A percentile compares a stretch with the other conserved stretches of the same genome.
Conservation (phyloP, 441 rosid species). For the Corymbia calophylla region DNA sequence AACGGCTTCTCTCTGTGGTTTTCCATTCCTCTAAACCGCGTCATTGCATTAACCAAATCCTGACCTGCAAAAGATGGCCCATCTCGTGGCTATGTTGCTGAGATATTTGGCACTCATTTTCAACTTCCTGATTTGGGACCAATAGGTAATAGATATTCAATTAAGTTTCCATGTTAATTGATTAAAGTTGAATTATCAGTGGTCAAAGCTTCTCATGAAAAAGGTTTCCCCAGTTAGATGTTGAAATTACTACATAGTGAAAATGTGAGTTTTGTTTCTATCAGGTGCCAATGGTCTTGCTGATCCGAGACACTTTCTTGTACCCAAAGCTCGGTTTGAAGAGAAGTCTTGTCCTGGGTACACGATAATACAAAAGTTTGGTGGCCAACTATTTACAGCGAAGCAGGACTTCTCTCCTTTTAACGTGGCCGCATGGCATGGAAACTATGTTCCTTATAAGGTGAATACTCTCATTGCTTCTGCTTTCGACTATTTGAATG, state of each 20-base stretch:
- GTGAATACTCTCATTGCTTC: slow-evolving; percentile 21
- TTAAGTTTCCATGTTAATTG: neutral
- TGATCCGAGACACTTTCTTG: slow-evolving; percentile 86
- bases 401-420: slow-evolving; percentile 95
- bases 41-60: neutral
- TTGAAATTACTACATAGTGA: neutral
- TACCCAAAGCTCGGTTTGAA: slow-evolving; percentile 83
- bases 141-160: slow-evolving; percentile 44
- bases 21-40: neutral
- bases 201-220: neutral
- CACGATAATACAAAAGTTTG: slow-evolving; percentile 73
- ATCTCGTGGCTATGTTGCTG: slow-evolving; percentile 91
- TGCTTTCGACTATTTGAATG: neutral
- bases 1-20: neutral
- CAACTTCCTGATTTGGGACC: slow-evolving; percentile 99
- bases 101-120: slow-evolving; percentile 89
- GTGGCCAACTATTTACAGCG: slow-evolving; percentile 80
- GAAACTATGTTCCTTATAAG: slow-evolving; percentile 92
- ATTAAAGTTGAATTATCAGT: neutral
- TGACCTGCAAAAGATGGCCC: slow-evolving; percentile 27
- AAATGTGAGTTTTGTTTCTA: slow-evolving; percentile 2
- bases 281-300: slow-evolving; percentile 97
- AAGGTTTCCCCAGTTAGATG: neutral
- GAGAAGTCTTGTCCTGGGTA: slow-evolving; percentile 57
- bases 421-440: slow-evolving; percentile 98